Base-by-base conservation (phyloP, 805 yeast species). In the Blastobotrys attinorum region DNA sequence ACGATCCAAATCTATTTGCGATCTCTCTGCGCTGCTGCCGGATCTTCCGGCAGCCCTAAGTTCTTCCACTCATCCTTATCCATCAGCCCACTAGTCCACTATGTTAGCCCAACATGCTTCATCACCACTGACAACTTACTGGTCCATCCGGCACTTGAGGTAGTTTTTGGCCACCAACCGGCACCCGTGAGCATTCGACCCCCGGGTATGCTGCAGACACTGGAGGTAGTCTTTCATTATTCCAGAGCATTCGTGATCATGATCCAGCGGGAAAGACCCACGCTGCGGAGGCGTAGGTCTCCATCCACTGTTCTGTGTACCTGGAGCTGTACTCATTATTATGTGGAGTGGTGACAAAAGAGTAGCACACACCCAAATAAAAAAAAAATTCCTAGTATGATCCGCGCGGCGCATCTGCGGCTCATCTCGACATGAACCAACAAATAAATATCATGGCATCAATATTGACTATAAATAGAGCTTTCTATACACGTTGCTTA, bases 261-360 rank as follows among this genome's bases (percentile, higher is more conserved):
- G 98, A 58, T 90, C 98, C 37, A 90, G 67, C 0, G 97, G 98
- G 63, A 90, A 90, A 0, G 97, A 86, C 0, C 98, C 98, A 52
- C 96, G 69, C 52, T 90, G 96, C 2, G 98, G 98, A 18, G 98
- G 96, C 0, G 90, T 82, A 7, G 97, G 96, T 11, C 55, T 22
- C 40, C 40, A 37, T 25, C 13, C 31, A 11, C 22, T 13, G 11
- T n/a, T 13, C 27, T 35, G 23, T 35, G 20, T 36, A 25, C 52
- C 52, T 15, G 50, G 45, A 3, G 62, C 63, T 3, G 63, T 61
- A 3, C 61, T 55, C 62, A 59, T 60, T 37, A 20, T 15, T 15
- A 27, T 31, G 35, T 11, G n/a, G 35, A 6, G 35, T 31, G 35
- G 13, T 25, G 35, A 15, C 29, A 25, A 25, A 25, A 25, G 11